A percentile compares a stretch with the other conserved stretches of the same genome.
phyloP scores from a whole-genome alignment of 192 early-diverging fungal genomes.

The Linnemannia schmuckeri region DNA sequence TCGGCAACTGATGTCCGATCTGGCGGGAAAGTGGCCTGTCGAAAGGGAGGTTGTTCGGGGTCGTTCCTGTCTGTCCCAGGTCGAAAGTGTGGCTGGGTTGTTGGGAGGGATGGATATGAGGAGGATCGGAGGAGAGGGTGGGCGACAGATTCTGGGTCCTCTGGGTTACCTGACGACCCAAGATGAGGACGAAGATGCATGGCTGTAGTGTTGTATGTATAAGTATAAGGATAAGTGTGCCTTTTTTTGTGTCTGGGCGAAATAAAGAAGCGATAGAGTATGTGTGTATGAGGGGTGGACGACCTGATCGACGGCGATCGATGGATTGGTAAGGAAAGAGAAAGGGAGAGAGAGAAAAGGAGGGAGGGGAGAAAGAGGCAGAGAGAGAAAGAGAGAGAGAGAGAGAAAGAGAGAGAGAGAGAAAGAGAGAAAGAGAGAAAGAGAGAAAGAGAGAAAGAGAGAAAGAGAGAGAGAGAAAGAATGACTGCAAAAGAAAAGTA shows the following conservation, averaged over 20 bases:
- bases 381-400: background rate
- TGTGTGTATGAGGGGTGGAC: background rate
- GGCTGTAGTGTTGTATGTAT: background rate
- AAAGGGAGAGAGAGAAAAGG: background rate
- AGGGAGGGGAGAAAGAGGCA: background rate
- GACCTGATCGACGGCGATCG: constrained; percentile 1
- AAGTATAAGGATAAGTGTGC: background rate
- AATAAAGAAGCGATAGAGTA: background rate
- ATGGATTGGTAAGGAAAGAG: background rate
- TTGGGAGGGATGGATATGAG: background rate
- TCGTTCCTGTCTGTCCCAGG: background rate
- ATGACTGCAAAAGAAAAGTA: background rate
- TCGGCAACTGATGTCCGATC: background rate
- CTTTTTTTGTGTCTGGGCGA: background rate
- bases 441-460: background rate
- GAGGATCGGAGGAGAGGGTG: background rate
- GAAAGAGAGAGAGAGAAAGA: background rate
- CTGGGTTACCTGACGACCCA: background rate
- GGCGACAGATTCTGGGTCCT: constrained; percentile 3
- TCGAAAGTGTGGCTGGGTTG: background rate
- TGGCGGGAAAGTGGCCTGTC: background rate
- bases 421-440: background rate
- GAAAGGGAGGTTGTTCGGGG: background rate
- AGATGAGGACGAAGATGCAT: constrained; percentile 1
- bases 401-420: background rate